phyloP scores from a whole-genome alignment of 106 monocot genomes.

The Agapanthus africanus region DNA sequence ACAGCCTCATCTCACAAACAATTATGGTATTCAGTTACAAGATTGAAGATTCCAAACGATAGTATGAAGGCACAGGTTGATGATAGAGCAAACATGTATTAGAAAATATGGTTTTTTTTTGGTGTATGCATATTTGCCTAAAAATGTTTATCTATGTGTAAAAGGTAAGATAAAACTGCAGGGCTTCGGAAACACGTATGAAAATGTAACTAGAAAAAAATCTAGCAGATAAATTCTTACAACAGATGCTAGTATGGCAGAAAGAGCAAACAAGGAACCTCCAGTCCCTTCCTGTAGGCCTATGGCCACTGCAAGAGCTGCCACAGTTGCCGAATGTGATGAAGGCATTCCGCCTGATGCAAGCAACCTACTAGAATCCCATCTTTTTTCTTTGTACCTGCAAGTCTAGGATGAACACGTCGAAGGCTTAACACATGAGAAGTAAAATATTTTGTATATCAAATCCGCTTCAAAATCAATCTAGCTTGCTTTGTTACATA shows the following conservation, averaged over 20 bases:
- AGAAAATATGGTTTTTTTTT: too few species aligned
- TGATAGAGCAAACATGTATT: background rate
- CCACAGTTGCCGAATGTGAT: constrained; percentile 78
- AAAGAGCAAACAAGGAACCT: constrained; percentile 69
- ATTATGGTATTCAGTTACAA: background rate
- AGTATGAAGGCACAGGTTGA: background rate
- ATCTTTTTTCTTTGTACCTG: constrained; percentile 89
- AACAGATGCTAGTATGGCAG: constrained; percentile 54
- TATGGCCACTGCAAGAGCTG: constrained; percentile 58
- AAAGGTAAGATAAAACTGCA: too few species aligned
- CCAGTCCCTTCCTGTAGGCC: constrained; percentile 59
- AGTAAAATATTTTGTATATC: background rate
- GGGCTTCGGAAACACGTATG: background rate
- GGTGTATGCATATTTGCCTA: too few species aligned
- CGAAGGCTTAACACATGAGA: constrained; percentile 9
- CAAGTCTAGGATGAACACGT: constrained; percentile 12
- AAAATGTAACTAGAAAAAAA: background rate
- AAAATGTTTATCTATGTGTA: too few species aligned
- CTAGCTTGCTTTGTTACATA: too few species aligned
- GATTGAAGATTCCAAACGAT: background rate
- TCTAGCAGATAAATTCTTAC: constrained; percentile 36
- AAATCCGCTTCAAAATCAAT: background rate
- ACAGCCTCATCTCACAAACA: background rate
- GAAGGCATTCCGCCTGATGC: constrained; percentile 88
- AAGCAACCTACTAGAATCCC: constrained; percentile 76